These are phyloP conservation scores for Metschnikowia chrysomelidarum DNA, from an alignment of 805 yeast genomes.

Conservation along the genomic window DNA sequence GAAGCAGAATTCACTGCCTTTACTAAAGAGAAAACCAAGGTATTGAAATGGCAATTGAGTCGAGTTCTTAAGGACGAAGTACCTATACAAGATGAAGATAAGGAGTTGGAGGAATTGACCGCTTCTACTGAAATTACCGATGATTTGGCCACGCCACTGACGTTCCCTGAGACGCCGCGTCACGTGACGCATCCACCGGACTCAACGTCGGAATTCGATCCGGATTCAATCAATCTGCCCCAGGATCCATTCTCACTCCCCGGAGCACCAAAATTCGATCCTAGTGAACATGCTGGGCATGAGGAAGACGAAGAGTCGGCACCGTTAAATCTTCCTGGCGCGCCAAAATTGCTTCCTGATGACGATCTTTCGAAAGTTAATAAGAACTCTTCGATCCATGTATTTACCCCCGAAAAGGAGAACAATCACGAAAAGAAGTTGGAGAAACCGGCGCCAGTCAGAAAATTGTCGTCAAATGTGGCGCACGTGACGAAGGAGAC, in stretches of 20 bases:
- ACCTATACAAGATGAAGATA: slow-evolving; percentile 24
- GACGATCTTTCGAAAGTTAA: slow-evolving; percentile 37
- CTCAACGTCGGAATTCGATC: too few species aligned
- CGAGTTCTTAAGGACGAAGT: slow-evolving; percentile 39
- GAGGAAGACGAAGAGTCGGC: slow-evolving; percentile 20
- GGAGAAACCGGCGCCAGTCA: background rate
- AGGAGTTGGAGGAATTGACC: slow-evolving; percentile 23
- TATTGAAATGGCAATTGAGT: slow-evolving; percentile 39
- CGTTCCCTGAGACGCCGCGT: too few species aligned
- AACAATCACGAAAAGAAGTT: background rate
- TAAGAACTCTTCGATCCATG: slow-evolving; percentile 37
- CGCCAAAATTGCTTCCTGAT: slow-evolving; percentile 41
- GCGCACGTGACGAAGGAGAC: slow-evolving; percentile 31
- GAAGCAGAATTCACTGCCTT: slow-evolving; percentile 52
- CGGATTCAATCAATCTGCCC: too few species aligned
- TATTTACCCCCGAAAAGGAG: slow-evolving; percentile 28
- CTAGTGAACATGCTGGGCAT: too few species aligned
- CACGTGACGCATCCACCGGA: too few species aligned
- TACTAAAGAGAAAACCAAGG: slow-evolving; percentile 51
- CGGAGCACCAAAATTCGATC: slow-evolving; percentile 39
- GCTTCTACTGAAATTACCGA: background rate
- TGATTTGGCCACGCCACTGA: background rate
- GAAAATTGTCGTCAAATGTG: slow-evolving; percentile 2
- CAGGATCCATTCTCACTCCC: slow-evolving; percentile 25
- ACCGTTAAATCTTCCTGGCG: slow-evolving; percentile 39